Percentiles rank a stretch among this genome's conserved stretches.
phyloP scores from a whole-genome alignment of 2,329 filamentous ascomycete genomes.

The Blastomyces parvus region DNA sequence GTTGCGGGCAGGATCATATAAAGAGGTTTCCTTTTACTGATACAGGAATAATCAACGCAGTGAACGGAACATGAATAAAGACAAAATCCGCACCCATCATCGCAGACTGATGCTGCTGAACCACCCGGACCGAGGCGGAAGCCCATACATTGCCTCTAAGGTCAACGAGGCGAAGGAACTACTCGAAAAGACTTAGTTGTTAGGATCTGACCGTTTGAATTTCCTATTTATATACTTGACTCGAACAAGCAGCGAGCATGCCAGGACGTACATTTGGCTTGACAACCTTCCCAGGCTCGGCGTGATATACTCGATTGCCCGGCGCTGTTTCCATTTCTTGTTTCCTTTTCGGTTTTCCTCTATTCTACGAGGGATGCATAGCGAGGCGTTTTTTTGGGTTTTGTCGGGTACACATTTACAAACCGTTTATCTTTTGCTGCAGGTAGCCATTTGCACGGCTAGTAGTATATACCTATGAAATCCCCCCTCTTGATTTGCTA shows the following conservation, averaged over 20 bases:
- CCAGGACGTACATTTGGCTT: not conserved
- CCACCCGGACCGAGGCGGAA: conserved; percentile 94
- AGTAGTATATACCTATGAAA: not conserved
- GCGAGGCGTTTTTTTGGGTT: conserved; percentile 5
- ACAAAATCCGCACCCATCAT: conserved; percentile 92
- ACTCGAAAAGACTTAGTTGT: conserved; percentile 57
- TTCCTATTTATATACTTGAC: not conserved
- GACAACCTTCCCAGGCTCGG: not conserved
- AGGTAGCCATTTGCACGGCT: not conserved
- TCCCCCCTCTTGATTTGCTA: conserved; percentile 2
- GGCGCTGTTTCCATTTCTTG: conserved; percentile 21
- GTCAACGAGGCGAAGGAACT: conserved; percentile 98
- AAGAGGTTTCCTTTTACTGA: conserved; percentile 7
- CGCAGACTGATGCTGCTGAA: conserved; percentile 93
- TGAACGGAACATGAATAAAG: conserved; percentile 78
- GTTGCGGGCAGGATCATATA: conserved; percentile 6
- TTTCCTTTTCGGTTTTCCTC: not conserved
- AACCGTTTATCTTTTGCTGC: not conserved
- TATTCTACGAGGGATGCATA: conserved; percentile 5
- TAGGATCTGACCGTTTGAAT: not conserved
- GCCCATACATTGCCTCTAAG: conserved; percentile 92
- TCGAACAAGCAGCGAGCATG: not conserved
- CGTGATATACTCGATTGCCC: not conserved
- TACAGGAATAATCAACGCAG: conserved; percentile 40
- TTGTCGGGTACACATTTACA: not conserved